Percentiles rank a stretch among this genome's conserved stretches.
phyloP scores from a whole-genome alignment of 176 grass and related monocot genomes.

The sorghum (Sorghum bicolor) region DNA sequence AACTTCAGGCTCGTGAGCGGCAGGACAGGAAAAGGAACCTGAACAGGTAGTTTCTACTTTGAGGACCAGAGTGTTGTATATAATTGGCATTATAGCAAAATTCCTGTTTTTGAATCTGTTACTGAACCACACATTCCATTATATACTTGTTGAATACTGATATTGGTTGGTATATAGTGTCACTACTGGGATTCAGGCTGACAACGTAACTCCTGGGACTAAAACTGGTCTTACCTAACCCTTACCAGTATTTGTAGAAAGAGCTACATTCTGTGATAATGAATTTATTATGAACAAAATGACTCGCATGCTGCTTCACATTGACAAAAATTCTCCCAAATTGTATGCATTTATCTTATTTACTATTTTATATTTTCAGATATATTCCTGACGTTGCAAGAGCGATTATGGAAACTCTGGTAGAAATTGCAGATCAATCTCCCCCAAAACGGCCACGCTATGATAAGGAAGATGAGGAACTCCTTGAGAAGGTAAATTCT shows the following conservation, averaged over 20 bases:
- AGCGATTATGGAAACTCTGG: constrained; percentile 88
- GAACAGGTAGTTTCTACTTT: constrained; percentile 53
- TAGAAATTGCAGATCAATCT: constrained; percentile 63
- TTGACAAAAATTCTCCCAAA: not conserved
- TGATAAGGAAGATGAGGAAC: constrained; percentile 81
- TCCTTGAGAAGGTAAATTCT: constrained; percentile 72
- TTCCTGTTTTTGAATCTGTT: not conserved
- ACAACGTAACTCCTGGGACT: not conserved
- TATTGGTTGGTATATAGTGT: not conserved
- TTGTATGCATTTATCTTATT: not conserved
- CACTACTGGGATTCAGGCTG: not conserved
- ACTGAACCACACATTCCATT: not conserved
- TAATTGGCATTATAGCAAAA: not conserved
- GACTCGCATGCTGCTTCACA: not conserved
- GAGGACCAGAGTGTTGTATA: not conserved
- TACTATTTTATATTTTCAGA: constrained; percentile 40
- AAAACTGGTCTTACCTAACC: not conserved
- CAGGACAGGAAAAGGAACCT: constrained; percentile 94
- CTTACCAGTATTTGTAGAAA: constrained; percentile 2
- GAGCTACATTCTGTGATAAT: not conserved
- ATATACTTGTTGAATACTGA: not conserved
- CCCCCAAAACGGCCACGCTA: constrained; percentile 49
- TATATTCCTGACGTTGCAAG: constrained; percentile 96
- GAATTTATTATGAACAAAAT: not conserved
- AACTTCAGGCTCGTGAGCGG: constrained; percentile 81